These are phyloP conservation scores for Trifolium fragiferum DNA, from an alignment of 306 rosid genomes.

Conservation along the genomic window DNA sequence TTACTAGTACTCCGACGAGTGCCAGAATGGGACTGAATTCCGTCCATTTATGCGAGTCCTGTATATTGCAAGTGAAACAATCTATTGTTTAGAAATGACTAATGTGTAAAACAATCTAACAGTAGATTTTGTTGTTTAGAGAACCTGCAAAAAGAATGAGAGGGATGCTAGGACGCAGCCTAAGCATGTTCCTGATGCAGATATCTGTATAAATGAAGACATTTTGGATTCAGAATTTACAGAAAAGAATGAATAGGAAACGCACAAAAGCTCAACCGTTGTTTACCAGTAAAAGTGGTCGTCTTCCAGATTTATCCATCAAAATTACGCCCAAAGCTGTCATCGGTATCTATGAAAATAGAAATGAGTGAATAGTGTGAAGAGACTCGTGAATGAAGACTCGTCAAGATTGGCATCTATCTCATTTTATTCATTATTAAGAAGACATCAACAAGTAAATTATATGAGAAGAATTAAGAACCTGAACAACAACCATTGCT, in stretches of 20 bases:
- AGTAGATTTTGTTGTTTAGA: constrained; percentile 8
- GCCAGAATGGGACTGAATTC: constrained; percentile 65
- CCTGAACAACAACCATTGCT: constrained; percentile 82
- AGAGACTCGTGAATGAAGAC: constrained; percentile 18
- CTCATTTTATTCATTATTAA: not conserved
- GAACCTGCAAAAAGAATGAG: constrained; percentile 70
- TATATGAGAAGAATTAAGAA: constrained; percentile 37
- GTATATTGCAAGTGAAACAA: constrained; percentile 21
- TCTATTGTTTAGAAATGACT: constrained; percentile 2
- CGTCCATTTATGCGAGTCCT: constrained; percentile 64
- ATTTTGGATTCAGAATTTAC: constrained; percentile 17
- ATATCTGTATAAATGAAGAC: constrained; percentile 46
- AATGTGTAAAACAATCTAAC: not conserved
- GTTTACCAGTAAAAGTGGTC: constrained; percentile 69
- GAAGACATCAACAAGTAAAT: constrained; percentile 29
- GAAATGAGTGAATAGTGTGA: constrained; percentile 18
- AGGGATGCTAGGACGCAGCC: constrained; percentile 63
- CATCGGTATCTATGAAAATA: constrained; percentile 63
- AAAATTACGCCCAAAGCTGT: constrained; percentile 62
- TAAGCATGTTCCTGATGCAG: constrained; percentile 75
- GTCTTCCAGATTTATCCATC: constrained; percentile 69
- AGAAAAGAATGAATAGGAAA: not conserved
- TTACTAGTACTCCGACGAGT: constrained; percentile 77
- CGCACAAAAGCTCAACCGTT: not conserved
- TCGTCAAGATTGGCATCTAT: constrained; percentile 2